phyloP scores from a whole-genome alignment of 2,329 filamentous ascomycete species.

The Zymoseptoria pseudotritici region DNA sequence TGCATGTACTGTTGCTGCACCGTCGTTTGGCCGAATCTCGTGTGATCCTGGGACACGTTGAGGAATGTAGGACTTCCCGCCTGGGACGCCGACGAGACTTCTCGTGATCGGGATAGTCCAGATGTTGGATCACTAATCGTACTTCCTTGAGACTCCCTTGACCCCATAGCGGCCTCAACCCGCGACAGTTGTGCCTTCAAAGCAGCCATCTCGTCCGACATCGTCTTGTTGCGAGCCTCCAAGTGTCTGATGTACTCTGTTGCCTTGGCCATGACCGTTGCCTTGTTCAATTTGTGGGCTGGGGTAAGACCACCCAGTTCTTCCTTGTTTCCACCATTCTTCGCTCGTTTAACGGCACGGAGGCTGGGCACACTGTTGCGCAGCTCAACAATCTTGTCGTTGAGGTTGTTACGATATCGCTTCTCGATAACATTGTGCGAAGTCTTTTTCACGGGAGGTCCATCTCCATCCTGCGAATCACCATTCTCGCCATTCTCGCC shows the following conservation, averaged over 20 bases:
- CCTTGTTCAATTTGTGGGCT: constrained; percentile 93
- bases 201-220: constrained; percentile 71
- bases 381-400: constrained; percentile 91
- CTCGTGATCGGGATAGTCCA: constrained; percentile 17
- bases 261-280: constrained; percentile 90
- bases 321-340: constrained; percentile 63
- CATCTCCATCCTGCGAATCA: constrained; percentile 27
- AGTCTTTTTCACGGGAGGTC: constrained; percentile 68
- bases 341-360: constrained; percentile 63
- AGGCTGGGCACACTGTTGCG: constrained; percentile 88
- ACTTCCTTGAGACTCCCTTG: constrained; percentile 16
- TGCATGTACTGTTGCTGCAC: constrained; percentile 29
- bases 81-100: constrained; percentile 23
- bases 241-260: constrained; percentile 94
- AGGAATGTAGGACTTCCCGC: constrained; percentile 19
- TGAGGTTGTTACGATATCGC: constrained; percentile 89
- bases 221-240: constrained; percentile 78
- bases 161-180: constrained; percentile 60
- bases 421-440: constrained; percentile 99
- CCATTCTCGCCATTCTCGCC: constrained; percentile 37
- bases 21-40: constrained; percentile 17
- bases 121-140: constrained; percentile 14
- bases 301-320: constrained; percentile 63
- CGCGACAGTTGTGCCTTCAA: constrained; percentile 65
- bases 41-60: constrained; percentile 20